These are phyloP conservation scores for Dioscorea alata DNA, from an alignment of 106 monocot species.

Conservation along the genomic window DNA sequence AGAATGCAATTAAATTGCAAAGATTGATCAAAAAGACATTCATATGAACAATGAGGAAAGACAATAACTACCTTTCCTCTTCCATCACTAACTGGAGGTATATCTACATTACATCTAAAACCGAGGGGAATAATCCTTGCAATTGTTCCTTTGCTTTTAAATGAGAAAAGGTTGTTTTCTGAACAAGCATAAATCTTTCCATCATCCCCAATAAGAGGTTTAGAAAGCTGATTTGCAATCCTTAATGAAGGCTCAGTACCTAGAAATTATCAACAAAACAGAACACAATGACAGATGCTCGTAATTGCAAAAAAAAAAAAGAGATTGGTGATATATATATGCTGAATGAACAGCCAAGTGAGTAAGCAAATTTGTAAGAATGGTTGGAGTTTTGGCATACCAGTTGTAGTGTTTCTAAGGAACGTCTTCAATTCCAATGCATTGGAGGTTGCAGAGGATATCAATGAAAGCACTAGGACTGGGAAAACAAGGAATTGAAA, in stretches of 20 bases:
- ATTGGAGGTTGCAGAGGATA: background rate
- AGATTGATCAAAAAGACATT: background rate
- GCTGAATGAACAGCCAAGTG: too few species aligned
- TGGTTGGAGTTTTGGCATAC: background rate
- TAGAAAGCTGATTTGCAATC: constrained; percentile 15
- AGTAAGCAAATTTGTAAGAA: background rate
- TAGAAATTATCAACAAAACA: constrained; percentile 11
- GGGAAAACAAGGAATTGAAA: background rate
- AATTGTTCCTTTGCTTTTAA: constrained; percentile 51
- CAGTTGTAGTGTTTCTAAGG: background rate
- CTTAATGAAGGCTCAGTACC: constrained; percentile 9
- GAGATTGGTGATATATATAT: background rate
- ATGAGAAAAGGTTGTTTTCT: constrained; percentile 48
- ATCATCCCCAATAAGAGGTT: constrained; percentile 34
- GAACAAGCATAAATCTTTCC: constrained; percentile 70
- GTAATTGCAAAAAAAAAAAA: background rate
- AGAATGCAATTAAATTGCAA: background rate
- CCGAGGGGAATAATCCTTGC: constrained; percentile 61
- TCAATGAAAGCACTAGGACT: background rate
- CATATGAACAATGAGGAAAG: background rate
- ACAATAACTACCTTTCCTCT: constrained; percentile 44
- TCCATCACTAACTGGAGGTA: constrained; percentile 49
- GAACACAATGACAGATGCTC: background rate
- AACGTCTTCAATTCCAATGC: background rate
- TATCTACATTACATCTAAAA: constrained; percentile 43